Evolutionary conservation across 176 grass and related monocot species (phyloP).

Genomic region (Paspalum notatum): DNA sequence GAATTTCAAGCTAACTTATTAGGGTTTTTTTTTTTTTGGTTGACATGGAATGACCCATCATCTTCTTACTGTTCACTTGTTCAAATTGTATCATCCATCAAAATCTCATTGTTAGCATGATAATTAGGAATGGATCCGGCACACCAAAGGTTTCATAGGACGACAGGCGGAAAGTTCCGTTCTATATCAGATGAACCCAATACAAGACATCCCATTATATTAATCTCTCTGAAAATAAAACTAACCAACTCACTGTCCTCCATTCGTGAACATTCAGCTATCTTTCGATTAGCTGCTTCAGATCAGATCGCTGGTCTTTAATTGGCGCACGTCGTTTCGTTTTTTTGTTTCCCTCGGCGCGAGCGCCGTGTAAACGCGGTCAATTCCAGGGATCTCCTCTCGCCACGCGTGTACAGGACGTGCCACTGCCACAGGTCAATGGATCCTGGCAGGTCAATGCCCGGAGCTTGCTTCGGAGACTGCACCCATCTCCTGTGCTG

Average conservation of each 20-base stretch:
- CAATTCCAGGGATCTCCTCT: conserved; percentile 11
- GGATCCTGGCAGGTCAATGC: neutral
- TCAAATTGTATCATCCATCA: too few species aligned
- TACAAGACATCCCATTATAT: too few species aligned
- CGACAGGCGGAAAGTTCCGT: too few species aligned
- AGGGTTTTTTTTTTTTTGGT: too few species aligned
- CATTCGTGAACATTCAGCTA: conserved; percentile 28
- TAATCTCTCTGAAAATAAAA: too few species aligned
- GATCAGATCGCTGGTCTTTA: neutral
- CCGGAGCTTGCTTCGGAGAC: neutral
- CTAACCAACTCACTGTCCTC: too few species aligned
- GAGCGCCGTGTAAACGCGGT: conserved; percentile 14
- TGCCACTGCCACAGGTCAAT: neutral
- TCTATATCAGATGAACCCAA: too few species aligned
- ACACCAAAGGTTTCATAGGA: too few species aligned
- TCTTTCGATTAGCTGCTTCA: neutral
- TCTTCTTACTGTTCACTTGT: too few species aligned
- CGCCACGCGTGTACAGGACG: conserved; percentile 18
- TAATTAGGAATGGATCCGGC: too few species aligned
- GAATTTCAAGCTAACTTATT: conserved; percentile 25
- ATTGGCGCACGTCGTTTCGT: neutral
- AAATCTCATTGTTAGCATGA: too few species aligned
- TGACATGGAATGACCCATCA: too few species aligned
- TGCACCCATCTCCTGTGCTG: neutral
- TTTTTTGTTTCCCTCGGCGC: neutral